Evolutionary conservation across 495 filamentous ascomycete genomes (phyloP), one percentile per base, ranked within the genome.

Genomic region (Viridothelium virens): DNA sequence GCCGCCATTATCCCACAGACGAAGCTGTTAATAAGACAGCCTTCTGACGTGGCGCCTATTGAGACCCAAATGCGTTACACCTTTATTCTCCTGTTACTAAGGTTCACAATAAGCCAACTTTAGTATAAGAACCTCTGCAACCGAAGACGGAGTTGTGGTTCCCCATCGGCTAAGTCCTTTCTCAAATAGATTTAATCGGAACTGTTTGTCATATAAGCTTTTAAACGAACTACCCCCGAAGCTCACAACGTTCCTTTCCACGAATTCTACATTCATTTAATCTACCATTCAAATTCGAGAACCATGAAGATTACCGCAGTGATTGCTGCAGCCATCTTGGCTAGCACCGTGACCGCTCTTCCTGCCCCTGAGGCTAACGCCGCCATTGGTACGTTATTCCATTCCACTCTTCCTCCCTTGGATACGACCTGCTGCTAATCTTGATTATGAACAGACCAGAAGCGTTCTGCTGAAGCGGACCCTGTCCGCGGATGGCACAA

Each of bases 291-390:
- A 10, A 59, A 33, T 36, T 36, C 31, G 18, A 59, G 25, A 36
- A 59, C 36, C 53, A 59, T 59, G 53, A 59, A 59, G 53, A 59
- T 59, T 18, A 59, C 33, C 31, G 53, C 53, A 34, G 53, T 18
- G 9, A 33, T 59, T 36, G 53, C 53, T 7, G 53, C 53, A 7
- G 53, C 31, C 18, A 34, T 59, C 53, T 18, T 59, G 53, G 31
- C 31, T 7, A 7, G 25, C 53, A 33, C 31, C 7, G 53, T 59
- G 6, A 36, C 25, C 14, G 53, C 53, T 7, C 53, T 59, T 36
- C 53, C 53, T 7, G 53, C 25, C 31, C 53, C 53, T 59, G 53
- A 59, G 53, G 48, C 18, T 5, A 53, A 25, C n/a, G 5, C 48
- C 18, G 18, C 18, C 9, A 53, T 25, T 53, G 48, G 48, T 25